Evolutionary conservation across 1,139 yeast genomes (phyloP), one percentile per base, ranked within the genome.

Genomic region (Geotrichum cucujoidarum): DNA sequence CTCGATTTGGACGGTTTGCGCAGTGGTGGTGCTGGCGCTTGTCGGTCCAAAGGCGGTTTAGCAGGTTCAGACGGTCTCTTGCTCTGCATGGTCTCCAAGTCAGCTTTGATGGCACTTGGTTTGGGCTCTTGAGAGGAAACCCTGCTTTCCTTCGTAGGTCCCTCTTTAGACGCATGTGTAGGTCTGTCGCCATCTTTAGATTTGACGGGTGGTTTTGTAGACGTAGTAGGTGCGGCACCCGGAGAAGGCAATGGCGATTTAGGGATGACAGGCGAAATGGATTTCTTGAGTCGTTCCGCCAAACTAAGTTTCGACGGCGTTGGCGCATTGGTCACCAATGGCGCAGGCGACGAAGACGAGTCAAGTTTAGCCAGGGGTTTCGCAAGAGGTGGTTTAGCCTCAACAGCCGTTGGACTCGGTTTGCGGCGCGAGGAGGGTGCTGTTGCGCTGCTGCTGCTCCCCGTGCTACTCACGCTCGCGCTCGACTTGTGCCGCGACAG

Each of bases 381-480:
- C 16, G 27, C 6, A 29, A 4, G 10, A 35, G 25, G n/a, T 33
- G 35, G 36, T 20, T 4, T 27, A 21, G 36, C 8, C 32, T 31
- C n/a, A 25, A 32, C 18, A 6, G 20, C 30, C 29, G 41, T 20
- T 34, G 27, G 35, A 29, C 48, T 16, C 46, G 25, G 13, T 39
- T 46, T 17, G 35, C 35, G 18, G 37, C 47, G 20, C 37, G 44
- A 24, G 42, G 7, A 27, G 6, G 30, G 5, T n/a, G 11, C 17
- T n/a, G 8, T 3, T 16, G n/a, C 2, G 33, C 14, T 31, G 11
- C 6, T 3, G 33, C 16, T 16, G 33, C 33, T 14, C 17, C 33
- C n/a, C 17, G 17, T 16, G 33, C 33, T 31, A 31, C 2, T 16
- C 10, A n/a, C n/a, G 33, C 16, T 31, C 17, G 16, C 17, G 17